phyloP scores from a whole-genome alignment of 805 yeast species.

The Blastobotrys parvus region DNA sequence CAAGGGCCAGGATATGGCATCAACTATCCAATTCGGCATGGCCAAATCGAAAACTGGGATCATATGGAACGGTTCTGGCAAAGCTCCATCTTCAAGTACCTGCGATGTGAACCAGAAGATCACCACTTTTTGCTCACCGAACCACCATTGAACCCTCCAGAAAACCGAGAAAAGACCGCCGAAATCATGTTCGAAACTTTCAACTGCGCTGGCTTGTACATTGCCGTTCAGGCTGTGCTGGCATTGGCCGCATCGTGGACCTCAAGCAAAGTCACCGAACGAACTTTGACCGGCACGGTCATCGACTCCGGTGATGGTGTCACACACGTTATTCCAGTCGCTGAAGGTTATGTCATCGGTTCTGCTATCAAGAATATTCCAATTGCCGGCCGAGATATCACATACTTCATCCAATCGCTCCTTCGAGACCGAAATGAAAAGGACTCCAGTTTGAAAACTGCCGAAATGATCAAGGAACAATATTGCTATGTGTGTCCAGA shows the following conservation, averaged over 20 bases:
- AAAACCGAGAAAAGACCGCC: conserved; percentile 96
- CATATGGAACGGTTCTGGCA: conserved; percentile 99
- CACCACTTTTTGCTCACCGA: conserved; percentile 93
- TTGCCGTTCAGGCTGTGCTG: conserved; percentile 97
- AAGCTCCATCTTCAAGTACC: conserved; percentile 88
- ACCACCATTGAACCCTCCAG: conserved; percentile 99
- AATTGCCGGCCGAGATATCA: conserved; percentile 97
- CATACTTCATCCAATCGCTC: conserved; percentile 83
- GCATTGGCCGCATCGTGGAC: conserved; percentile 99
- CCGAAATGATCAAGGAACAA: conserved; percentile 94
- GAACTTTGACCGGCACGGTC: conserved; percentile 96
- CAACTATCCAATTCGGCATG: conserved; percentile 91
- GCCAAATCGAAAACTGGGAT: conserved; percentile 98
- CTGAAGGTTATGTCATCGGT: conserved; percentile 98
- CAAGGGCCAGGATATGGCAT: conserved; percentile 82
- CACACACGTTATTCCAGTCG: conserved; percentile 97
- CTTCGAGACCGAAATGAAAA: conserved; percentile 95
- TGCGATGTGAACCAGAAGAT: conserved; percentile 98
- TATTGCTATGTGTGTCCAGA: conserved; percentile 97
- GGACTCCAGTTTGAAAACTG: conserved; percentile 89
- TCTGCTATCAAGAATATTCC: conserved; percentile 96
- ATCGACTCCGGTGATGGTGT: conserved; percentile 99
- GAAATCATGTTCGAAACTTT: conserved; percentile 98
- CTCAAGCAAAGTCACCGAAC: conserved; percentile 85
- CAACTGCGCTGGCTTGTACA: conserved; percentile 96